These are phyloP conservation scores for Acorus calamus DNA, from an alignment of 106 monocot species.

Conservation along the genomic window DNA sequence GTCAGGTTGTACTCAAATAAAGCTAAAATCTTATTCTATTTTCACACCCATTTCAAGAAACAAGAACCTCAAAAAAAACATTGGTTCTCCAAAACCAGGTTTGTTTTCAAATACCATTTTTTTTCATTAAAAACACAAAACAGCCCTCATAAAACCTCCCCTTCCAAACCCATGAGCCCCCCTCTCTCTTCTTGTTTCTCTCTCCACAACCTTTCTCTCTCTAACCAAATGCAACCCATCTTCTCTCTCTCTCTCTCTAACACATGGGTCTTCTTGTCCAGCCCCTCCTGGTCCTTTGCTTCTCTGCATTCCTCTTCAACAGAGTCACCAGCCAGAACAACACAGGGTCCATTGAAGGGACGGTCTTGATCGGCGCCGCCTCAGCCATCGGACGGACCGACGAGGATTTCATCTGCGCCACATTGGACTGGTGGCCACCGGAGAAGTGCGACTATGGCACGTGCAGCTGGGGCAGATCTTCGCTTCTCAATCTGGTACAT, in stretches of 20 bases:
- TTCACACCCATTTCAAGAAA: too few species aligned
- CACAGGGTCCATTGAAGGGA: constrained; percentile 17
- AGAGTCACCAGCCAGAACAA: constrained; percentile 4
- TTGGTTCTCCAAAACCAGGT: too few species aligned
- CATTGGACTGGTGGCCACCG: constrained; percentile 98
- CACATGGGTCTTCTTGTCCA: constrained; percentile 18
- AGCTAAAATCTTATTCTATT: too few species aligned
- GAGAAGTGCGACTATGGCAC: constrained; percentile 96
- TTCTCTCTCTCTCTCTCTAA: not conserved
- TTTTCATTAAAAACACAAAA: too few species aligned
- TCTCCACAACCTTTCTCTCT: too few species aligned
- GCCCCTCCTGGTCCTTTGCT: constrained; percentile 19
- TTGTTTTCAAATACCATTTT: too few species aligned
- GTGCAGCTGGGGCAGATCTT: constrained; percentile 81
- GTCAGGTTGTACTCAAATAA: too few species aligned
- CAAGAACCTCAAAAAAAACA: too few species aligned
- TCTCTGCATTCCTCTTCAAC: constrained; percentile 27
- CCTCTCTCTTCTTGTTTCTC: too few species aligned
- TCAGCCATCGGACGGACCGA: constrained; percentile 53
- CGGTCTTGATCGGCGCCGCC: constrained; percentile 36
- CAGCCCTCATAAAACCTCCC: too few species aligned
- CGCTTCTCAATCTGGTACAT: constrained; percentile 77
- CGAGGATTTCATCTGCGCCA: constrained; percentile 76
- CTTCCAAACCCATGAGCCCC: too few species aligned
- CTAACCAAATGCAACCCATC: not conserved